These are phyloP conservation scores for Trichaptum fuscoviolaceum DNA, from an alignment of 768 basidiomycete species.

Conservation along the genomic window DNA sequence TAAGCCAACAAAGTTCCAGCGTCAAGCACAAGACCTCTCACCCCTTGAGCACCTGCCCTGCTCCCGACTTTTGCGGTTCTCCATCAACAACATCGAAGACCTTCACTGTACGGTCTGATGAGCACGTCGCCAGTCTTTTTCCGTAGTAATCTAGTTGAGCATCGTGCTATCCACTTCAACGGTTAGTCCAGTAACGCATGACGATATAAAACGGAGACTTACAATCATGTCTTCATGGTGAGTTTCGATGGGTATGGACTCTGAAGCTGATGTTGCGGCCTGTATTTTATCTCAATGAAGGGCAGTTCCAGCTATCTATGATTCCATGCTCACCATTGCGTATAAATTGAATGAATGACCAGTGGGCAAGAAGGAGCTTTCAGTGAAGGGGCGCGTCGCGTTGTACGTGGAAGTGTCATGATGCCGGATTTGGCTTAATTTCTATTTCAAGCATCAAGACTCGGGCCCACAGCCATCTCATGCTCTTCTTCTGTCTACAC, in stretches of 20 bases:
- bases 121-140: constrained; percentile 93
- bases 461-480: too few species aligned
- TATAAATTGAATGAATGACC: background rate
- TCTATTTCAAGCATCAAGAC: background rate
- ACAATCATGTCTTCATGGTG: constrained; percentile 99
- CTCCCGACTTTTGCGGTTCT: constrained; percentile 57
- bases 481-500: too few species aligned
- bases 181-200: constrained; percentile 8
- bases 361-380: background rate
- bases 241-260: constrained; percentile 86
- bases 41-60: constrained; percentile 79
- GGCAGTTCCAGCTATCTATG: background rate
- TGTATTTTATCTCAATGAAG: background rate
- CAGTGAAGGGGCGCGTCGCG: background rate
- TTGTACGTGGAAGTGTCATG: background rate
- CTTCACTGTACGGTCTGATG: constrained; percentile 90
- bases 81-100: constrained; percentile 94
- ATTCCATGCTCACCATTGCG: background rate
- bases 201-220: constrained; percentile 26
- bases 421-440: background rate
- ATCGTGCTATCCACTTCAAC: constrained; percentile 66
- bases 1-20: background rate
- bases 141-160: constrained; percentile 98
- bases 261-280: constrained; percentile 39
- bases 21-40: constrained; percentile 26